Base-by-base conservation (phyloP, 352 stramenopile genomes). In the Globisporangium splendens region DNA sequence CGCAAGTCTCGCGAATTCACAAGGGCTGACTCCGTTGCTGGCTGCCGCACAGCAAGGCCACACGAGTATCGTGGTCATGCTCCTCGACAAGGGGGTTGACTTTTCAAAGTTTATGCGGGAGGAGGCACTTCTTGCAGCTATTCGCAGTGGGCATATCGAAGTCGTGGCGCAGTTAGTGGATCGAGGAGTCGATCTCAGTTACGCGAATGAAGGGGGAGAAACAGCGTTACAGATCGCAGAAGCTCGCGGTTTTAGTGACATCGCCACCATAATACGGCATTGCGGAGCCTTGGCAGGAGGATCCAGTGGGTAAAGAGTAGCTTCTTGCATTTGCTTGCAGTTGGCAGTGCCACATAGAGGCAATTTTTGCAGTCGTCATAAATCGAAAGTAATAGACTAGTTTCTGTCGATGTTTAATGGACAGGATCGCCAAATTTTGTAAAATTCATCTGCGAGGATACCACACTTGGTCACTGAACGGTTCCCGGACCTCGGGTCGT, bases 391-490 rank as follows among this genome's bases (percentile, higher is more conserved):
- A 35, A 35, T 35, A 35, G 28, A 35, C n/a, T n/a, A 6, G 10
- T 35, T 6, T 35, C 10, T 35, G 28, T 35, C 7, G 28, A 35
- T 35, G 28, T 35, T 35, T 8, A 35, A 35, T n/a, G n/a, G n/a
- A n/a, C n/a, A n/a, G n/a, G n/a, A n/a, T n/a, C n/a, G n/a, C n/a
- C n/a, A n/a, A n/a, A n/a, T n/a, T n/a, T 41, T 41, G 35, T 12
- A 41, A 13, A 15, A 42, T 24, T 41, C 21, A 67, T 46, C 43
- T 54, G 18, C 55, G 54, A 4, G 73, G 63, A 46, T 68, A 88
- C 0, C 77, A 69, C 17, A 90, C 74, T 59, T 73, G 73, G 2
- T 54, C 68, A 0, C 58, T 57, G 51, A 86, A 89, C 0, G 79
- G 81, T 24, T 88, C 58, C 7, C 76, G 82, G 14, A 24, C 44